phyloP scores from a whole-genome alignment of 306 rosid species.

The Nissolia schottii region DNA sequence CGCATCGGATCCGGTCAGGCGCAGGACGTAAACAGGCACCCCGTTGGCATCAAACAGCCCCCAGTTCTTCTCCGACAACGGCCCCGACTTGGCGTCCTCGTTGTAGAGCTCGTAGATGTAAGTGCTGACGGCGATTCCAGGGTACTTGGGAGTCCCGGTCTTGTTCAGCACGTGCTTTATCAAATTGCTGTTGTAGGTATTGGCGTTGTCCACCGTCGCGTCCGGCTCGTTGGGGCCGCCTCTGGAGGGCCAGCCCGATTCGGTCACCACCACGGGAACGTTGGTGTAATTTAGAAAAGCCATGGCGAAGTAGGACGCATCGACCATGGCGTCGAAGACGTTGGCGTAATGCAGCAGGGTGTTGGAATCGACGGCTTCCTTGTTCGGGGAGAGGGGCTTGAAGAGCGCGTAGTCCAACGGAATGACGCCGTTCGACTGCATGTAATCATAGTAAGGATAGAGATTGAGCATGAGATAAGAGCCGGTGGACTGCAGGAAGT shows the following conservation, averaged over 20 bases:
- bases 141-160: slow-evolving; percentile 79
- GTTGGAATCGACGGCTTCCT: slow-evolving; percentile 86
- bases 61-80: slow-evolving; percentile 75
- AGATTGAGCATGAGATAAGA: slow-evolving; percentile 75
- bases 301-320: slow-evolving; percentile 77
- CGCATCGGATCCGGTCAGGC: slow-evolving; percentile 60
- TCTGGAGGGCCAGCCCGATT: slow-evolving; percentile 85
- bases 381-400: slow-evolving; percentile 62
- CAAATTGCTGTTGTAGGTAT: slow-evolving; percentile 79
- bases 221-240: slow-evolving; percentile 68
- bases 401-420: slow-evolving; percentile 76
- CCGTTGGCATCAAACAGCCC: slow-evolving; percentile 69
- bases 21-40: slow-evolving; percentile 58
- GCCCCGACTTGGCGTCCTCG: slow-evolving; percentile 61
- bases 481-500: slow-evolving; percentile 64
- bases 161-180: slow-evolving; percentile 67
- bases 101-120: slow-evolving; percentile 80
- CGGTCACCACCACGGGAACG: slow-evolving; percentile 69
- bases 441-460: slow-evolving; percentile 83
- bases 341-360: slow-evolving; percentile 77
- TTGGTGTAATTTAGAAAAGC: slow-evolving; percentile 66
- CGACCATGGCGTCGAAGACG: slow-evolving; percentile 82
- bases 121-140: slow-evolving; percentile 68
- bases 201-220: slow-evolving; percentile 76
- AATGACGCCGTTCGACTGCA: slow-evolving; percentile 74